A percentile compares a stretch with the other conserved stretches of the same genome.
Evolutionary conservation across 2,329 filamentous ascomycete species (phyloP).

Genomic region (Myrmaecium sp.): DNA sequence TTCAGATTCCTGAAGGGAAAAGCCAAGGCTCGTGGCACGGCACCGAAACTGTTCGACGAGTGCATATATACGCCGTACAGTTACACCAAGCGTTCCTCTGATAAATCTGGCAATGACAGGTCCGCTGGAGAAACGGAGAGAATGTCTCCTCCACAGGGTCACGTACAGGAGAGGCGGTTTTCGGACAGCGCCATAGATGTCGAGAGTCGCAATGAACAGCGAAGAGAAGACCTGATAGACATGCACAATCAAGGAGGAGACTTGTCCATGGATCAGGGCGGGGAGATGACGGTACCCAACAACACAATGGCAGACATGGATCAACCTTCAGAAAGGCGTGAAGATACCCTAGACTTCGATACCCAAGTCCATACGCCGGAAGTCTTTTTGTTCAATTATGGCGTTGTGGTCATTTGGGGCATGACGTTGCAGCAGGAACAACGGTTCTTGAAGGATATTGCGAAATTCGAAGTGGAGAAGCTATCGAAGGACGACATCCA

Average conservation of each 20-base stretch:
- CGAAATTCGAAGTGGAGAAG: slow-evolving; percentile 87
- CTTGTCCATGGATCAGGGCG: slow-evolving; percentile 8
- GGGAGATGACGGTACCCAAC: slow-evolving; percentile 14
- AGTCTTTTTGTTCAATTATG: slow-evolving; percentile 92
- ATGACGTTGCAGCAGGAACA: slow-evolving; percentile 86
- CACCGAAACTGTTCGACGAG: slow-evolving; percentile 88
- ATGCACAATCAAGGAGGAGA: slow-evolving; percentile 29
- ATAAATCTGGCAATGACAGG: slow-evolving; percentile 1
- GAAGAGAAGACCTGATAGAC: slow-evolving; percentile 47
- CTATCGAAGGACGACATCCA: slow-evolving; percentile 77
- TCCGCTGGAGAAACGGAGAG: slow-evolving; percentile 1
- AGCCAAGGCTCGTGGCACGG: slow-evolving; percentile 57
- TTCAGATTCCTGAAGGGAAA: slow-evolving; percentile 84
- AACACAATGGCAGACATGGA: slow-evolving; percentile 6
- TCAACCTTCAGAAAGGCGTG: slow-evolving; percentile 5
- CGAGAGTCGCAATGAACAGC: slow-evolving; percentile 38
- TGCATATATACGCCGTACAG: slow-evolving; percentile 93
- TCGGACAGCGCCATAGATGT: slow-evolving; percentile 56
- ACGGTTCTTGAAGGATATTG: slow-evolving; percentile 80
- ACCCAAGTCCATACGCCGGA: slow-evolving; percentile 82
- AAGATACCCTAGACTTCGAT: slow-evolving; percentile 54
- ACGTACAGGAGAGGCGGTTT: slow-evolving; percentile 47
- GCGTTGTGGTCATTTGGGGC: slow-evolving; percentile 95
- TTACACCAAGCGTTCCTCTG: slow-evolving; percentile 38
- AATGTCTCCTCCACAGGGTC: slow-evolving; percentile 1